A percentile compares a stretch with the other conserved stretches of the same genome.
Evolutionary conservation across 2,329 filamentous ascomycete genomes (phyloP).

Genomic region (Golovinomyces cichoracearum): DNA sequence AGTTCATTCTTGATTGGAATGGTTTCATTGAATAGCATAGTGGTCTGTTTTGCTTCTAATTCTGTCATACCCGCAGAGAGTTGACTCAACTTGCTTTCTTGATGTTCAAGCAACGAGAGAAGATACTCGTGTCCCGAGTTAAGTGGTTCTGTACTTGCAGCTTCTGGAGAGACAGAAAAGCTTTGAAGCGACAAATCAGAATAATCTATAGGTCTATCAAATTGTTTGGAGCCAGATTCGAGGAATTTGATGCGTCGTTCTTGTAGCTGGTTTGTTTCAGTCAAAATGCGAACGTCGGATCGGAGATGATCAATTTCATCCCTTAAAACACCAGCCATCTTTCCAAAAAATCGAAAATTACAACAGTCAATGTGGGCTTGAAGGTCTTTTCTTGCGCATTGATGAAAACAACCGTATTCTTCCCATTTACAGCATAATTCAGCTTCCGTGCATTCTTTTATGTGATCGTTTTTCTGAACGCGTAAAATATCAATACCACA

Average conservation of each 20-base stretch:
- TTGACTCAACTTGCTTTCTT: slow-evolving; percentile 30
- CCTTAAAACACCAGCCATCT: slow-evolving; percentile 22
- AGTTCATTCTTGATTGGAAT: slow-evolving; percentile 36
- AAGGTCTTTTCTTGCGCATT: slow-evolving; percentile 18
- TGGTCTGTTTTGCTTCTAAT: slow-evolving; percentile 31
- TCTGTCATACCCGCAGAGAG: slow-evolving; percentile 30
- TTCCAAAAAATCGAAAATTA: slow-evolving; percentile 26
- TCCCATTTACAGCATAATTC: slow-evolving; percentile 22
- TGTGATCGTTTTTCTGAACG: slow-evolving; percentile 11
- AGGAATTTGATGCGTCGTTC: slow-evolving; percentile 20
- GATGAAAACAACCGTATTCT: slow-evolving; percentile 23
- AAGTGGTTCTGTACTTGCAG: slow-evolving; percentile 6
- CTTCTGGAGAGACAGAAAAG: slow-evolving; percentile 8
- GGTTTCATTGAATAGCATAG: slow-evolving; percentile 35
- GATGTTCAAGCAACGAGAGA: slow-evolving; percentile 22
- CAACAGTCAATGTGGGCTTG: slow-evolving; percentile 23
- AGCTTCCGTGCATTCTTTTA: slow-evolving; percentile 21
- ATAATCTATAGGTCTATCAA: slow-evolving; percentile 8
- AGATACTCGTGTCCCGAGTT: slow-evolving; percentile 21
- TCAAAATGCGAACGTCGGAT: slow-evolving; percentile 22
- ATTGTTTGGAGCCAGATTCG: slow-evolving; percentile 15
- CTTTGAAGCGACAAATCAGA: slow-evolving; percentile 9
- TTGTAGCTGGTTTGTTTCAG: slow-evolving; percentile 18
- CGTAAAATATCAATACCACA: slow-evolving; percentile 11
- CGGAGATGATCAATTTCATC: slow-evolving; percentile 18